phyloP scores from a whole-genome alignment of 129 eudicot genomes.

The Dittrichia graveolens region DNA sequence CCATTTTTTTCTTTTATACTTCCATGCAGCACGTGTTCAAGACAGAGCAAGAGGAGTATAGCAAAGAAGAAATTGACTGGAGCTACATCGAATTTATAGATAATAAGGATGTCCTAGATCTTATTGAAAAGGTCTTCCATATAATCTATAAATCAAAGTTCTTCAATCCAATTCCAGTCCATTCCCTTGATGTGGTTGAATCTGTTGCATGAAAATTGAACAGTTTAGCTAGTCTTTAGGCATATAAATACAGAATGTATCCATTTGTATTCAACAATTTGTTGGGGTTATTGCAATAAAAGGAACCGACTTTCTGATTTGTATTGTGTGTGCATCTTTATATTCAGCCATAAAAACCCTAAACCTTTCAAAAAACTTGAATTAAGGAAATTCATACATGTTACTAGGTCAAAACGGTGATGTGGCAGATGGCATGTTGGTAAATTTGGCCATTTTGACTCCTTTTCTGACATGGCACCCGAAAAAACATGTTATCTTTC shows the following conservation, averaged over 20 bases:
- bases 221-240: slow-evolving; percentile 8
- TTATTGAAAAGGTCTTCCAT: slow-evolving; percentile 79
- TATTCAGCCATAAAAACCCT: background rate
- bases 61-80: slow-evolving; percentile 95
- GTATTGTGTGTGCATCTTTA: background rate
- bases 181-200: slow-evolving; percentile 1
- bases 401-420: no score
- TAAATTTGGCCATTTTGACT: background rate
- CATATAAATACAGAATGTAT: background rate
- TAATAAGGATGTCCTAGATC: slow-evolving; percentile 96
- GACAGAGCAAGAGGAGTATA: slow-evolving; percentile 97
- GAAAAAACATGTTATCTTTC: no score
- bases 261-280: background rate
- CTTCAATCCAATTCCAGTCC: background rate
- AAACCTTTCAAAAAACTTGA: background rate
- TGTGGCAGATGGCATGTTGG: background rate
- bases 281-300: background rate
- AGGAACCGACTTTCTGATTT: background rate
- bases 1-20: slow-evolving; percentile 25
- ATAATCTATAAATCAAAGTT: background rate
- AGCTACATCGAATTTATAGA: slow-evolving; percentile 98
- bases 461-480: background rate
- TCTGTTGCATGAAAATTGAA: slow-evolving; percentile 6
- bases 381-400: no score
- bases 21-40: slow-evolving; percentile 87